phyloP scores from a whole-genome alignment of 805 yeast genomes.

The Starmerella bombicola region DNA sequence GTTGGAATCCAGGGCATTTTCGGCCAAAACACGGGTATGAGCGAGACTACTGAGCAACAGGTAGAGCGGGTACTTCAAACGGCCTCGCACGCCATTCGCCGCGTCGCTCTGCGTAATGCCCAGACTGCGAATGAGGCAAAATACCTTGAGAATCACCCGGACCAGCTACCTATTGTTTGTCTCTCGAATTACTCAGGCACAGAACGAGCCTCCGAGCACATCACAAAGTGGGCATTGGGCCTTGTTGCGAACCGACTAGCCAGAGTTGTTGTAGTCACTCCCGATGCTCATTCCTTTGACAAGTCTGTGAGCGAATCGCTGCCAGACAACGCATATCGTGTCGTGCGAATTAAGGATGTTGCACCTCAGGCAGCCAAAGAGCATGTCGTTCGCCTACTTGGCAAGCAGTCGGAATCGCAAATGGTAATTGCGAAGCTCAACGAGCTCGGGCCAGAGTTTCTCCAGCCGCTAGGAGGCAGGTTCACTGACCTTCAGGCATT shows the following conservation, averaged over 20 bases:
- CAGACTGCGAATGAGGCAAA: constrained; percentile 14
- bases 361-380: constrained; percentile 52
- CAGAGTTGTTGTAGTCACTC: constrained; percentile 78
- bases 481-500: constrained; percentile 87
- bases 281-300: constrained; percentile 62
- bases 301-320: constrained; percentile 56
- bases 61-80: constrained; percentile 25
- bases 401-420: constrained; percentile 6
- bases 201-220: constrained; percentile 42
- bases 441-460: constrained; percentile 25
- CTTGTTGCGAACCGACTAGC: constrained; percentile 69
- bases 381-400: constrained; percentile 40
- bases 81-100: constrained; percentile 47
- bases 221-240: constrained; percentile 83
- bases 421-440: constrained; percentile 2
- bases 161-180: constrained; percentile 20
- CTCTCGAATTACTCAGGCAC: constrained; percentile 18
- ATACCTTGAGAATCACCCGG: constrained; percentile 18
- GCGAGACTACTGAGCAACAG: constrained; percentile 26
- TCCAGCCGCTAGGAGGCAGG: constrained; percentile 83
- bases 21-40: constrained; percentile 45
- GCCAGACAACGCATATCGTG: constrained; percentile 79
- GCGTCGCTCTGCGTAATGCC: constrained; percentile 36
- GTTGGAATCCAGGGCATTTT: constrained; percentile 79
- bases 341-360: constrained; percentile 69